Evolutionary conservation across 352 stramenopile genomes (phyloP).

Genomic region (Phytopythium sindhum): DNA sequence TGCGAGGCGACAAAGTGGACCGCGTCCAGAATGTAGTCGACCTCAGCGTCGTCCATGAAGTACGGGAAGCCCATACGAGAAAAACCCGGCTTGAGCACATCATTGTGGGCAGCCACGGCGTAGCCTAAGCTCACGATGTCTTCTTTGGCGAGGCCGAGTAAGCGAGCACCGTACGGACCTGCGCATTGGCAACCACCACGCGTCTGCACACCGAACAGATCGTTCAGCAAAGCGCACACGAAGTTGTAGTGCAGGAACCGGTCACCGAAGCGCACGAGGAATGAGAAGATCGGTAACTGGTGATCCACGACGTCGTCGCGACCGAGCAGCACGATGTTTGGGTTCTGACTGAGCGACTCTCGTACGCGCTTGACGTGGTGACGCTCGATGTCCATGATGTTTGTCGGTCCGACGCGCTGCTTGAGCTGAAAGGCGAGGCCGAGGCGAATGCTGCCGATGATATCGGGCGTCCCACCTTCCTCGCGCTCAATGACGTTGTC

Average conservation of each 20-base stretch:
- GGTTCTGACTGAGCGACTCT: constrained; percentile 35
- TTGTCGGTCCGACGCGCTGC: constrained; percentile 13
- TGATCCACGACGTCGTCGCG: constrained; percentile 31
- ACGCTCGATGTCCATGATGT: constrained; percentile 51
- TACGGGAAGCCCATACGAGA: constrained; percentile 93
- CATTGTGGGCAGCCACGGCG: constrained; percentile 86
- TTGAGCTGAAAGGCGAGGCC: constrained; percentile 14
- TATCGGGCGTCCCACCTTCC: constrained; percentile 95
- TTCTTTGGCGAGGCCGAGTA: constrained; percentile 88
- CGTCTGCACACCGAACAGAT: constrained; percentile 94
- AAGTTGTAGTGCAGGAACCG: constrained; percentile 98
- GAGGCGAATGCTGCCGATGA: constrained; percentile 21
- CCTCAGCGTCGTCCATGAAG: constrained; percentile 73
- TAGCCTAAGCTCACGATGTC: constrained; percentile 70
- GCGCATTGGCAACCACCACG: constrained; percentile 62
- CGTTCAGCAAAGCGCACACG: constrained; percentile 95
- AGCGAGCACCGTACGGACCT: constrained; percentile 90
- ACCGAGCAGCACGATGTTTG: constrained; percentile 87
- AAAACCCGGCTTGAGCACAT: constrained; percentile 94
- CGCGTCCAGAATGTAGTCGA: constrained; percentile 92
- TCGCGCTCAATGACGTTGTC: constrained; percentile 85
- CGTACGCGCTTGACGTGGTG: constrained; percentile 32
- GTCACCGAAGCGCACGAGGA: constrained; percentile 87
- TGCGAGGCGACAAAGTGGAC: constrained; percentile 91
- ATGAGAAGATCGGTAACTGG: constrained; percentile 93